Conservation (phyloP, 2,329 filamentous ascomycete genomes). For the Cercospora sp. region DNA sequence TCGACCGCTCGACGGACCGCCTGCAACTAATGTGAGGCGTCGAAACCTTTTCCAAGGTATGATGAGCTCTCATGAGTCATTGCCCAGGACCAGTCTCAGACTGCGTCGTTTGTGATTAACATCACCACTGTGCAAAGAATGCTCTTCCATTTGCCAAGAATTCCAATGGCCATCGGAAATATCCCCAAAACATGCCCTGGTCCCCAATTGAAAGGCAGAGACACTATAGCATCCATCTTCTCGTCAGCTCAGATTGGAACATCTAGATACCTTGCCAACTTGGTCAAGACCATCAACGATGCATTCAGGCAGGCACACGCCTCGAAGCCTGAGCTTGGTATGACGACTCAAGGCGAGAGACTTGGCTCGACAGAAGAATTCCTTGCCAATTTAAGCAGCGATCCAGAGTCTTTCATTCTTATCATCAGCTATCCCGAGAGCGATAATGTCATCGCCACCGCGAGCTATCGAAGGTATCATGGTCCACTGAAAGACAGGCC, state of each 20-base stretch:
- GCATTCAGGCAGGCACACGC: constrained; percentile 17
- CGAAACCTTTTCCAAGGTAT: background rate
- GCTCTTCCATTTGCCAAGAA: background rate
- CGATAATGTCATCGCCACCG: constrained; percentile 21
- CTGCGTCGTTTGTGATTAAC: background rate
- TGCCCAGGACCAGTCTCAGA: background rate
- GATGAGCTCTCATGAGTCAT: background rate
- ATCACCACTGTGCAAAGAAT: background rate
- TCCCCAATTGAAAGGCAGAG: constrained; percentile 2
- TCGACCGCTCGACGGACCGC: background rate
- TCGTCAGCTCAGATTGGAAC: constrained; percentile 11
- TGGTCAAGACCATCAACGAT: constrained; percentile 21
- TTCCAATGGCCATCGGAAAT: background rate
- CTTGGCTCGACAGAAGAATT: constrained; percentile 21
- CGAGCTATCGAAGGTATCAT: constrained; percentile 19
- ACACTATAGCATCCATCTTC: constrained; percentile 15
- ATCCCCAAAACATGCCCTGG: constrained; percentile 5
- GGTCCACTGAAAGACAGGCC: constrained; percentile 12
- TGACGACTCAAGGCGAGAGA: constrained; percentile 8
- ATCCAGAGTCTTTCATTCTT: constrained; percentile 24
- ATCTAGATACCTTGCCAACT: constrained; percentile 16
- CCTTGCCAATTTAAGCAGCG: constrained; percentile 10
- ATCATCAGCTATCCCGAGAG: constrained; percentile 9
- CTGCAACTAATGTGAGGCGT: background rate
- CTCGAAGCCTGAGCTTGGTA: constrained; percentile 16